These are phyloP conservation scores for Suillus brevipes DNA, from an alignment of 768 basidiomycete species.

Conservation along the genomic window DNA sequence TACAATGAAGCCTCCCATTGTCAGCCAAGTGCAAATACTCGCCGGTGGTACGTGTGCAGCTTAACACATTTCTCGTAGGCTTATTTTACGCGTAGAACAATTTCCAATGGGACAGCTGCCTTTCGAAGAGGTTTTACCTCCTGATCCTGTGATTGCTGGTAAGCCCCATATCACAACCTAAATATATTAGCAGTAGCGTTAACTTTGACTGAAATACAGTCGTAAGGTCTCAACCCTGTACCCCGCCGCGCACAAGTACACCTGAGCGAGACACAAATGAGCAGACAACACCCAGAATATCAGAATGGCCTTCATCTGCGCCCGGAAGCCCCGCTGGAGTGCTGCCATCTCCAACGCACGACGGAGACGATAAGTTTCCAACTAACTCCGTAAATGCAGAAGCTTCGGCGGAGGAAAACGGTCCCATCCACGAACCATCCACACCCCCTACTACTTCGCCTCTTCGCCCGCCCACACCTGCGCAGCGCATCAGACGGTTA, in stretches of 20 bases:
- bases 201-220: neutral
- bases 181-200: neutral
- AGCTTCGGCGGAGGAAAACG: constrained; percentile 16
- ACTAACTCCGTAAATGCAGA: constrained; percentile 8
- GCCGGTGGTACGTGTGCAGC: neutral
- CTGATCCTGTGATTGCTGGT: neutral
- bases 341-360: neutral
- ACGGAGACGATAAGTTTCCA: constrained; percentile 7
- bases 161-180: neutral
- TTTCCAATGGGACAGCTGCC: neutral
- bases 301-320: constrained; percentile 31
- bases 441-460: constrained; percentile 15
- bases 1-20: neutral
- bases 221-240: neutral
- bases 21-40: neutral
- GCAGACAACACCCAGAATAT: constrained; percentile 25
- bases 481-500: constrained; percentile 22
- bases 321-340: constrained; percentile 19
- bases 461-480: constrained; percentile 29
- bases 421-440: constrained; percentile 7
- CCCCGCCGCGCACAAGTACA: constrained; percentile 12
- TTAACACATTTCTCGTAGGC: neutral
- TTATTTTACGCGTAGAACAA: neutral
- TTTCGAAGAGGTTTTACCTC: constrained; percentile 3
- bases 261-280: constrained; percentile 12